phyloP scores from a whole-genome alignment of 1,284 basidiomycete species.

The Agroathelia rolfsii region DNA sequence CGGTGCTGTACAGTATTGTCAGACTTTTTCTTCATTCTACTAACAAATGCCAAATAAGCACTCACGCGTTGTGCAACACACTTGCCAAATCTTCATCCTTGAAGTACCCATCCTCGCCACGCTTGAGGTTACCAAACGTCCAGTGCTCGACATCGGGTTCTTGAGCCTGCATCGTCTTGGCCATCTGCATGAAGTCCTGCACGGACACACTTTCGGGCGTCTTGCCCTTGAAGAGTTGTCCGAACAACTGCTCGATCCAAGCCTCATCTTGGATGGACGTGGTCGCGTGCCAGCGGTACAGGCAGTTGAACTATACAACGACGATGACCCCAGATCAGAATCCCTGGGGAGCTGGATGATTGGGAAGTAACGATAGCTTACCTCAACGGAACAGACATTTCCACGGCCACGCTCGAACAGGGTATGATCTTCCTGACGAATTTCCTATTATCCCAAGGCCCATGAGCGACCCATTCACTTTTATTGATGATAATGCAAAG shows the following conservation, averaged over 20 bases:
- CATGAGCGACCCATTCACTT: neutral
- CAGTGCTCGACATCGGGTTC: slow-evolving; percentile 49
- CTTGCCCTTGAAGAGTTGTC: slow-evolving; percentile 43
- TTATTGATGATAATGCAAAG: neutral
- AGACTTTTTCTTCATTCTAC: no score
- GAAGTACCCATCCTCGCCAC: slow-evolving; percentile 56
- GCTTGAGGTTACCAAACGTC: slow-evolving; percentile 60
- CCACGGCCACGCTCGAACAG: slow-evolving; percentile 67
- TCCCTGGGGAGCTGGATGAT: slow-evolving; percentile 3
- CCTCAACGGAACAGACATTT: slow-evolving; percentile 69
- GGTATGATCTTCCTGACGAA: slow-evolving; percentile 48
- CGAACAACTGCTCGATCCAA: slow-evolving; percentile 48
- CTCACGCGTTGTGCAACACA: slow-evolving; percentile 60
- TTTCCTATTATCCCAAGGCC: slow-evolving; percentile 35
- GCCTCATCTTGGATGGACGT: slow-evolving; percentile 59
- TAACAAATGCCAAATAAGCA: no score
- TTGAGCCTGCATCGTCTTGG: slow-evolving; percentile 25
- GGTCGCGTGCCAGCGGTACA: slow-evolving; percentile 78
- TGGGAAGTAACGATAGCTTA: slow-evolving; percentile 25
- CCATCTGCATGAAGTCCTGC: slow-evolving; percentile 48
- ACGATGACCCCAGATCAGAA: slow-evolving; percentile 21
- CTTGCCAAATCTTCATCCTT: slow-evolving; percentile 64
- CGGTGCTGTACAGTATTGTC: slow-evolving; percentile 40
- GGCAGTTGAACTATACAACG: slow-evolving; percentile 57
- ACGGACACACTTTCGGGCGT: slow-evolving; percentile 36